Conservation (phyloP, 1,139 yeast genomes). For the Blastobotrys capitulatus region DNA sequence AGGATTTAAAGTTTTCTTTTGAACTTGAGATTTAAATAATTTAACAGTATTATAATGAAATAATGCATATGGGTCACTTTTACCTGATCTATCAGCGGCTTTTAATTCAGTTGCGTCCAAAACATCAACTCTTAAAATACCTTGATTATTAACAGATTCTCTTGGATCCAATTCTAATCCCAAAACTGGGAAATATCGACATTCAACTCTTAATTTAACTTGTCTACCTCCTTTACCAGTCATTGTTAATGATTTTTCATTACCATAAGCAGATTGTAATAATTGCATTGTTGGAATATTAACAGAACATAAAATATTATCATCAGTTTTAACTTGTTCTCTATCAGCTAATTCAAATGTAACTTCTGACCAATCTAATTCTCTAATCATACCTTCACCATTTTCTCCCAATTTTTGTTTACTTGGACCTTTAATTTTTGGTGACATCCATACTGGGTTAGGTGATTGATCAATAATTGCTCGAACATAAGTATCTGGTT, state of each 20-base stretch:
- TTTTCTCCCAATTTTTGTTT: slow-evolving; percentile 47
- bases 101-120: slow-evolving; percentile 64
- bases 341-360: slow-evolving; percentile 53
- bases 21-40: slow-evolving; percentile 68
- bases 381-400: slow-evolving; percentile 70
- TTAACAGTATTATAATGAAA: slow-evolving; percentile 58
- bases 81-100: slow-evolving; percentile 84
- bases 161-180: slow-evolving; percentile 56
- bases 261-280: slow-evolving; percentile 57
- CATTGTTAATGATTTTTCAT: slow-evolving; percentile 53
- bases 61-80: slow-evolving; percentile 84
- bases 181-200: slow-evolving; percentile 76
- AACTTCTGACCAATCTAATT: slow-evolving; percentile 67
- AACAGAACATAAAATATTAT: slow-evolving; percentile 56
- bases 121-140: slow-evolving; percentile 60
- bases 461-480: slow-evolving; percentile 71
- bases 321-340: slow-evolving; percentile 46
- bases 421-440: slow-evolving; percentile 39
- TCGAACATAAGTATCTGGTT: slow-evolving; percentile 58
- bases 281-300: slow-evolving; percentile 65
- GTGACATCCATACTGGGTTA: slow-evolving; percentile 53
- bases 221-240: slow-evolving; percentile 38
- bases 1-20: slow-evolving; percentile 85
- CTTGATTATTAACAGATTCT: slow-evolving; percentile 74
- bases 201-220: slow-evolving; percentile 51